Conservation (phyloP, 139 green algal species). For the Edaphochlamys debaryana region DNA sequence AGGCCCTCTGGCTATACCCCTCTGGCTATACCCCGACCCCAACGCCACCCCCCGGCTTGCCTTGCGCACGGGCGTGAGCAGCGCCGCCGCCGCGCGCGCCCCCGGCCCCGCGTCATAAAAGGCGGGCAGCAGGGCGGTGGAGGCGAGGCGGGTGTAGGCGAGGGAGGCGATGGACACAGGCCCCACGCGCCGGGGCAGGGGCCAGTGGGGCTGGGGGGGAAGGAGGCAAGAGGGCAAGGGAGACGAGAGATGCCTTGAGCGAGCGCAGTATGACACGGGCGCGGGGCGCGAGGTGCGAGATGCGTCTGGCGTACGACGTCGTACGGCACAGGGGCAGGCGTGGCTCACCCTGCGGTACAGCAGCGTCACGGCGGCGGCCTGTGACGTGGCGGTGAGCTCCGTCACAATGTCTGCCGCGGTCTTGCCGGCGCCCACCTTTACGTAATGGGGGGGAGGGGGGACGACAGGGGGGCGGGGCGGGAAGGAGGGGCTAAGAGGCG, state of each 20-base stretch:
- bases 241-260: no score
- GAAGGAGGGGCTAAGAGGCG: no score
- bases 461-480: no score
- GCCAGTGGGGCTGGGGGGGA: conserved; percentile 35
- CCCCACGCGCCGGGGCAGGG: conserved; percentile 28
- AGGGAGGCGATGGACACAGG: conserved; percentile 20
- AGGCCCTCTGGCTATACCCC: no score
- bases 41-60: no score
- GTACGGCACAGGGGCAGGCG: no score
- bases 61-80: conserved; percentile 35
- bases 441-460: no score
- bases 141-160: conserved; percentile 14
- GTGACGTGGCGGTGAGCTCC: conserved; percentile 28
- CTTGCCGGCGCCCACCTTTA: conserved; percentile 35
- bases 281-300: no score
- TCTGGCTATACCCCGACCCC: no score
- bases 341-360: conserved; percentile 36
- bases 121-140: conserved; percentile 3
- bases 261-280: no score
- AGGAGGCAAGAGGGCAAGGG: no score
- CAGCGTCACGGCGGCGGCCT: conserved; percentile 12
- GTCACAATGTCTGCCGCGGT: conserved; percentile 32
- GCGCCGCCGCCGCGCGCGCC: not conserved
- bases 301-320: no score
- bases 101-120: not conserved